Base-by-base conservation (phyloP, 345 rosid species). In the Moringa oleifera region DNA sequence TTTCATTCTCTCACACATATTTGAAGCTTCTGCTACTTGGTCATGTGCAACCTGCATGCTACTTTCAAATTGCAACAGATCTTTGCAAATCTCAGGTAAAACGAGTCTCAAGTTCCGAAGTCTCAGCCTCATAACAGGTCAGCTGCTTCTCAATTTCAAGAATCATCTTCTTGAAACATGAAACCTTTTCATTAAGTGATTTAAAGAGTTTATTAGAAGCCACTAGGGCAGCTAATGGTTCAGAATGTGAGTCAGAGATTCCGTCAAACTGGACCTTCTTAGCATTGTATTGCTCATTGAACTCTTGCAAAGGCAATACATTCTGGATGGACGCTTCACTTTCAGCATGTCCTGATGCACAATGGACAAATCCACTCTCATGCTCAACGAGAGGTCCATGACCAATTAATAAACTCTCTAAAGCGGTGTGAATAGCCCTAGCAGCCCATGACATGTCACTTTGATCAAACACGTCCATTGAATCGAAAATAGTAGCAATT, bases 101-200 rank as follows among this genome's bases (percentile, higher is more conserved):
- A n/a, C 37, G 54, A 45, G 41, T 33, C 68, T 65, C 67, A 16
- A 24, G 75, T 31, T 64, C 65, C 15, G 47, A 67, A 23, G 76
- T 73, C 72, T 80, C 80, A 5, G 72, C 67, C 56, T 80, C 74
- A 24, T 80, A 80, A 41, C 41, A 33, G 18, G 63, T 52, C 21
- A 66, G 6, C 51, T 75, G 76, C 31, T 62, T 56, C 70, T 80
- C 77, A 15, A 74, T 65, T 58, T 58, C 59, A 33, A 46, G 51
- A 59, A 77, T 71, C 58, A 16, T 15, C 10, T 61, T 47, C 71
- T 63, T 79, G 11, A 69, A 41, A 19, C 31, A 45, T 25, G 61
- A 15, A 45, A 73, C 65, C 68, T 81, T 66, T 53, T 69, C 74
- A 0, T 53, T 37, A 12, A 80, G 73, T 21, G 54, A 55, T 62